Conservation (phyloP, 257 asterid genomes). For the Nemophila menziesii region DNA sequence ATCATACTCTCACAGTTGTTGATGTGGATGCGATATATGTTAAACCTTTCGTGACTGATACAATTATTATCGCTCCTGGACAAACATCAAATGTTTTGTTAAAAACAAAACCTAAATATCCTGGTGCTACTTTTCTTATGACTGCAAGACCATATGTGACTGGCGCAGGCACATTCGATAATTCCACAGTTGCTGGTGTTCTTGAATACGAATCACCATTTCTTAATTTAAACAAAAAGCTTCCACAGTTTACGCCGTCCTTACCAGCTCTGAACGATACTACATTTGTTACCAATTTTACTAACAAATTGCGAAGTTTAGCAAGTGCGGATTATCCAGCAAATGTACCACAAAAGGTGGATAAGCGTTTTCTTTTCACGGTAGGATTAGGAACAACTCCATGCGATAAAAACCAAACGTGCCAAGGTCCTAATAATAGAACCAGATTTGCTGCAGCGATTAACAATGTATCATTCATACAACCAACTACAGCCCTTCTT, state of each 20-base stretch:
- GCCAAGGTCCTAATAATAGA: conserved; percentile 60
- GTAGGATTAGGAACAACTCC: conserved; percentile 44
- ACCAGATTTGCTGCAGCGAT: conserved; percentile 40
- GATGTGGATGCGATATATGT: conserved; percentile 34
- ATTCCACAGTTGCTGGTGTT: conserved; percentile 43
- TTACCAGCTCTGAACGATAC: conserved; percentile 45
- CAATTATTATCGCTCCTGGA: conserved; percentile 36
- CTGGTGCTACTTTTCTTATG: conserved; percentile 32
- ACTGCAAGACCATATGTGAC: conserved; percentile 46
- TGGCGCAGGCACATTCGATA: conserved; percentile 44
- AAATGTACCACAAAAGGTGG: conserved; percentile 33
- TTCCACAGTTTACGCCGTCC: conserved; percentile 24
- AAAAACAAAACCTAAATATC: conserved; percentile 24
- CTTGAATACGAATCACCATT: conserved; percentile 26
- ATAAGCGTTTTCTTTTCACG: conserved; percentile 36
- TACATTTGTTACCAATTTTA: conserved; percentile 27
- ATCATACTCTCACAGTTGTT: conserved; percentile 43
- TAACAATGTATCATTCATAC: conserved; percentile 33
- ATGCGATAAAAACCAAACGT: conserved; percentile 26
- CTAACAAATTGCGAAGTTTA: conserved; percentile 28
- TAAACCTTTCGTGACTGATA: conserved; percentile 36
- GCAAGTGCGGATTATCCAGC: conserved; percentile 38
- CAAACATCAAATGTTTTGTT: conserved; percentile 41
- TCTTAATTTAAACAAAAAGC: conserved; percentile 16
- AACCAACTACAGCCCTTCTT: conserved; percentile 39